Evolutionary conservation across 164 flowering plant species (phyloP), one percentile per base, ranked within the genome.

Genomic region (Vitis amurensis): DNA sequence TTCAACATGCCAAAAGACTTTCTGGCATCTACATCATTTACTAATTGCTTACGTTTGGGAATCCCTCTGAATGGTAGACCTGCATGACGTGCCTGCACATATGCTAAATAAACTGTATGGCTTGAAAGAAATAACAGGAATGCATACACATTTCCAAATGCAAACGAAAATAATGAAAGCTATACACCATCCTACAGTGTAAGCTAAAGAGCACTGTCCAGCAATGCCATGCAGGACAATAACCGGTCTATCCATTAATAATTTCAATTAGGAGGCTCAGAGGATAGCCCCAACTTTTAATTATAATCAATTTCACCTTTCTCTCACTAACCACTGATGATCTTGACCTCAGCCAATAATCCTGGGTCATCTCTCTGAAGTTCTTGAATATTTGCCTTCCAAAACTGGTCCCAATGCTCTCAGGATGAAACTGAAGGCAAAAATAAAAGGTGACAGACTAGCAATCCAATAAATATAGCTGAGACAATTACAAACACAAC

Each of bases 401-500:
- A 68, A 88, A 76, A 71, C 68, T 73, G 50, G 99, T 95, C 56
- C 97, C 99, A 68, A 95, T 74, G 72, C 99, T 95, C 79, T 95
- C 99, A 4, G 99, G 98, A 75, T 95, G 99, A 78, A 95, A 95
- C 99, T 95, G 98, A 66, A 67, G 49, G 30, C 63, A 49, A 76
- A 77, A 68, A 62, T 11, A 67, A 70, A 66, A 64, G 66, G 58
- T 48, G 72, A 68, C 14, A 62, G 47, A 7, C n/a, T 30, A 60
- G 37, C 47, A 68, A 31, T 48, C 15, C 57, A 10, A 49, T 61
- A 47, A 63, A 47, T 13, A 73, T 17, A 19, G 16, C 8, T 30
- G 9, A 2, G 44, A 37, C 16, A 64, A 44, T 31, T 50, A 52
- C 11, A 44, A 80, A 67, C 3, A 74, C 7, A 75, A 70, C 69